Evolutionary conservation across 176 grass and related monocot genomes (phyloP).

Genomic region (Bolboschoenus planiculmis): DNA sequence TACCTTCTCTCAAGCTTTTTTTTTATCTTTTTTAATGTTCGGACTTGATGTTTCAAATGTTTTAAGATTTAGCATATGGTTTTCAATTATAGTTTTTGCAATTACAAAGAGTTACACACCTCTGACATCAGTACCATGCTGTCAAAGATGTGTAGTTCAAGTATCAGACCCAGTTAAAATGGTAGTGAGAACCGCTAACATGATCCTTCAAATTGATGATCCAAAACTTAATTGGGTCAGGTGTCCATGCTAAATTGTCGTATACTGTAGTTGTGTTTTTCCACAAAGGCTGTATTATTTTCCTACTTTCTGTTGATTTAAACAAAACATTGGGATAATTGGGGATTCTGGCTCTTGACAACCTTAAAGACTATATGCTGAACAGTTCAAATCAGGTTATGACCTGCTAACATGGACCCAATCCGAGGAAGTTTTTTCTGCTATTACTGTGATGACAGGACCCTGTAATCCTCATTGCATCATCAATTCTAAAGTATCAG

Average conservation of each 20-base stretch:
- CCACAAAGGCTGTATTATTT: neutral
- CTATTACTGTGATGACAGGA: no score
- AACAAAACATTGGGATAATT: neutral
- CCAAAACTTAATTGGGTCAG: neutral
- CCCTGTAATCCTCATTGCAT: no score
- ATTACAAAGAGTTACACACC: neutral
- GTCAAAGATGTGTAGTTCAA: neutral
- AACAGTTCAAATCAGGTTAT: neutral
- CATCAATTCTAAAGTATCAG: no score
- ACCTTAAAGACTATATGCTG: neutral
- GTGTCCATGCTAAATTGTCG: neutral
- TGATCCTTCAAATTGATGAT: neutral
- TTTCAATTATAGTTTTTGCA: neutral
- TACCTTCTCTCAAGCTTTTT: neutral
- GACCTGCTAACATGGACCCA: no score
- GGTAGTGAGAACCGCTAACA: neutral
- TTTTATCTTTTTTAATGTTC: neutral
- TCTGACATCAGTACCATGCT: neutral
- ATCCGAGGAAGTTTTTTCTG: no score
- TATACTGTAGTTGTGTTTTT: neutral
- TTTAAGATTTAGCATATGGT: neutral
- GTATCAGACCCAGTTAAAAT: neutral
- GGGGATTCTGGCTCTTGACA: neutral
- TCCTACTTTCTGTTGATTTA: neutral
- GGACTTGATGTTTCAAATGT: neutral